phyloP scores from a whole-genome alignment of 2,329 filamentous ascomycete species.

The Rhytidhysteron rufulum region DNA sequence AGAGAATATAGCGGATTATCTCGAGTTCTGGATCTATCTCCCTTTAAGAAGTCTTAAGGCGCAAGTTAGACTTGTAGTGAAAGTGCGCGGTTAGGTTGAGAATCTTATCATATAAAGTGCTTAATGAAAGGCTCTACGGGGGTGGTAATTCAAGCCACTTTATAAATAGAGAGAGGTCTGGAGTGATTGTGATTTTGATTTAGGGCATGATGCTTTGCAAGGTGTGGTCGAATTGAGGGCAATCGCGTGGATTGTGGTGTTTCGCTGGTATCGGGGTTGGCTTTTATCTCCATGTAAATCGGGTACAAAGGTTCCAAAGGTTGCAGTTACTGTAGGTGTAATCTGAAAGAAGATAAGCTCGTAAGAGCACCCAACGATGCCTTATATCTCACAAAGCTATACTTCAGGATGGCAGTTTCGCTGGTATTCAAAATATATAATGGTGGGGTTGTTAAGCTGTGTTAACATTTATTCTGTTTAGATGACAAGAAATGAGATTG shows the following conservation, averaged over 20 bases:
- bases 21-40: constrained; percentile 81
- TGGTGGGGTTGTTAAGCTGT: too few relatives aligned
- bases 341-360: too few relatives aligned
- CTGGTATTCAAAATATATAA: too few relatives aligned
- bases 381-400: too few relatives aligned
- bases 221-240: neutral
- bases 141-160: constrained; percentile 71
- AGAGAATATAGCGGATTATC: constrained; percentile 86
- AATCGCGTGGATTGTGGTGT: neutral
- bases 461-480: too few relatives aligned
- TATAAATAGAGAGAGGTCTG: constrained; percentile 73
- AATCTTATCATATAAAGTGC: constrained; percentile 70
- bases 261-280: too few relatives aligned
- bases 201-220: constrained; percentile 50
- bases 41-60: constrained; percentile 66
- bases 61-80: constrained; percentile 1
- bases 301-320: too few relatives aligned
- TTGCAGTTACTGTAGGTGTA: too few relatives aligned
- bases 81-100: constrained; percentile 7
- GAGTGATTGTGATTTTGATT: constrained; percentile 57
- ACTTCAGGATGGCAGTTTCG: too few relatives aligned
- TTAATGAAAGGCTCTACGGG: constrained; percentile 80
- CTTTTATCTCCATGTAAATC: too few relatives aligned
- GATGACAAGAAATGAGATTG: too few relatives aligned
- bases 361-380: too few relatives aligned